Evolutionary conservation across 1,284 basidiomycete genomes (phyloP).

Genomic region (Butyriboletus appendiculatus): DNA sequence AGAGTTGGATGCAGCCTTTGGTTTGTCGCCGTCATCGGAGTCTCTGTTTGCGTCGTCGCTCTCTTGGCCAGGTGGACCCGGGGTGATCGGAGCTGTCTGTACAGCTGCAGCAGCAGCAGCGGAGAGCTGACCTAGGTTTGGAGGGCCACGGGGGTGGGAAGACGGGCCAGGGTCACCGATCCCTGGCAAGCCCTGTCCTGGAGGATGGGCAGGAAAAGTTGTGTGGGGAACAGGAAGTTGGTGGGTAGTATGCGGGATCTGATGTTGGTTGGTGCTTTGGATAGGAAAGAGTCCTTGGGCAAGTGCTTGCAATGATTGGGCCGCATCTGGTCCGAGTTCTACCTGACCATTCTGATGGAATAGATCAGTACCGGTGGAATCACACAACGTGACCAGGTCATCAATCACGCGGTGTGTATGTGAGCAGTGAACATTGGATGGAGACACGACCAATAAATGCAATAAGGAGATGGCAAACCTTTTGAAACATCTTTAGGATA

Average conservation of each 20-base stretch:
- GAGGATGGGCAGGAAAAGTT: conserved; percentile 10
- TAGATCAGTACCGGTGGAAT: conserved; percentile 1
- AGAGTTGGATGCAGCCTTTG: conserved; percentile 19
- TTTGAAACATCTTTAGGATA: conserved; percentile 32
- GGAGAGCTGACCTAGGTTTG: conserved; percentile 60
- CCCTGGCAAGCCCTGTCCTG: conserved; percentile 25
- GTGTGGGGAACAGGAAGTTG: conserved; percentile 24
- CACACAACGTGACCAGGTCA: conserved; percentile 27
- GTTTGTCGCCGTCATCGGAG: conserved; percentile 37
- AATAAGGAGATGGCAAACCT: conserved; percentile 21
- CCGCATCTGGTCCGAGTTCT: conserved; percentile 32
- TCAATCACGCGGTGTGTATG: conserved; percentile 27
- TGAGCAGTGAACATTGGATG: background rate
- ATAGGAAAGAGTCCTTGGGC: conserved; percentile 32
- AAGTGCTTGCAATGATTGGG: conserved; percentile 32
- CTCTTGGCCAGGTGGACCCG: conserved; percentile 34
- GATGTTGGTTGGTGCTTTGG: conserved; percentile 27
- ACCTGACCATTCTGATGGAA: conserved; percentile 27
- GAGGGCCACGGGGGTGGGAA: conserved; percentile 70
- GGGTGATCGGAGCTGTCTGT: conserved; percentile 40
- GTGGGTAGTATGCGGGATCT: conserved; percentile 24
- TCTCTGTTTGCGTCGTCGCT: conserved; percentile 40
- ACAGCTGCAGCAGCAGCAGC: conserved; percentile 45
- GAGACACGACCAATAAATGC: background rate
- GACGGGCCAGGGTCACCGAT: conserved; percentile 70